Base-by-base conservation (phyloP, 2,329 filamentous ascomycete species). In the Blastomyces parvus region DNA sequence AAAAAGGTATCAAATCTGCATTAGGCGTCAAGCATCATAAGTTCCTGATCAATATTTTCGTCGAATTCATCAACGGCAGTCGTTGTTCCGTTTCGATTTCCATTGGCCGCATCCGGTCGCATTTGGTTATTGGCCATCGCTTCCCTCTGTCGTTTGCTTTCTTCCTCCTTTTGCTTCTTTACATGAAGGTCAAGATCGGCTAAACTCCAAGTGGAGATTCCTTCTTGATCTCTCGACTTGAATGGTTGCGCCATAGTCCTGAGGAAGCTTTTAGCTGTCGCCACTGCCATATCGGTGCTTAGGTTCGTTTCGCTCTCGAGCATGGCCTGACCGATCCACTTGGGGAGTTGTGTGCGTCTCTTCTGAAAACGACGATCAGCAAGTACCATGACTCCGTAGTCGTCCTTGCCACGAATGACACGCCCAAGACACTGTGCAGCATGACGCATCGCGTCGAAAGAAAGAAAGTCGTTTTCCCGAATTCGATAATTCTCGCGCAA, bases 361-460 rank as follows among this genome's bases (percentile, higher is more conserved):
- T 94, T 95, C 73, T 91, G 88, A 76, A 97, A 99, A 22, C 94
- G 86, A 52, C 90, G 87, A 74, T 99, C 94, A 1, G 95, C 94
- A 36, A 99, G 82, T 4, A 99, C 93, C 94, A 99, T 99, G 80
- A 99, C 90, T n/a, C 94, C 94, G 75, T 99, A 99, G 76, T 99
- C 94, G 73, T 99, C 95, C 75, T 99, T 99, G 30, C 94, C 94
- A 70, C 94, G 84, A 66, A 99, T 80, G 53, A 99, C 94, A 73
- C 94, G 92, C 17, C 94, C 95, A 1, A 99, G 81, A 72, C 94
- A 99, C 74, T 99, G 94, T 0, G 94, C 93, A 17, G 94, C 94
- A 74, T 99, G 94, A n/a, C 94, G 87, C 93, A 99, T 99, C 27
- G 94, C 94, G 73, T 99, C 94, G 81, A 99, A 99, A 25, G 94